phyloP scores from a whole-genome alignment of 805 yeast genomes.

The Candida arabinofermentans region DNA sequence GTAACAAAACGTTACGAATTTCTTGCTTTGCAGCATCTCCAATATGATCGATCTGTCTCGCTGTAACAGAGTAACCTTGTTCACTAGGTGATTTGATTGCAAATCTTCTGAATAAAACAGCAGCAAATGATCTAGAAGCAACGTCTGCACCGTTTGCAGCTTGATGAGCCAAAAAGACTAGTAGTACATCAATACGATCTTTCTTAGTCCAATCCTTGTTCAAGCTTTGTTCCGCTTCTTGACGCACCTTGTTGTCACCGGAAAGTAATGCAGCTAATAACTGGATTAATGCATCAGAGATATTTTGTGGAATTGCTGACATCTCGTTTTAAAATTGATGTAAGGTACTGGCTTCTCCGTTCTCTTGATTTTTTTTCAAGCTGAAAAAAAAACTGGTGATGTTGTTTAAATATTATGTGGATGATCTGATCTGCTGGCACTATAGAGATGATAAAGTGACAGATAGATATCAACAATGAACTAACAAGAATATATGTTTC shows the following conservation, averaged over 20 bases:
- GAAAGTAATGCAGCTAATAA: slow-evolving; percentile 70
- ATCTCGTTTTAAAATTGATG: no score
- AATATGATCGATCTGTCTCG: slow-evolving; percentile 73
- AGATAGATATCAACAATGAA: no score
- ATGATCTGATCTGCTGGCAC: no score
- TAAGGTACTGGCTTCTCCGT: background rate
- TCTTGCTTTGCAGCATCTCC: slow-evolving; percentile 54
- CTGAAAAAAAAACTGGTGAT: no score
- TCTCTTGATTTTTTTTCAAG: background rate
- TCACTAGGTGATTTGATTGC: slow-evolving; percentile 76
- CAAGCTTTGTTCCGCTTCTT: slow-evolving; percentile 69
- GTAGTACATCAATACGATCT: slow-evolving; percentile 63
- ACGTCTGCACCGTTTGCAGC: slow-evolving; percentile 62
- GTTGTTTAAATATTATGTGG: no score
- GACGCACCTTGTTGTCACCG: slow-evolving; percentile 68
- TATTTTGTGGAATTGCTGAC: slow-evolving; percentile 58
- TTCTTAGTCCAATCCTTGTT: slow-evolving; percentile 72
- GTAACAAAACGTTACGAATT: slow-evolving; percentile 61
- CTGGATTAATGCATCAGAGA: slow-evolving; percentile 47
- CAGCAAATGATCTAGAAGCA: slow-evolving; percentile 64
- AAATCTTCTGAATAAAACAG: slow-evolving; percentile 85
- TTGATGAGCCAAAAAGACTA: slow-evolving; percentile 78
- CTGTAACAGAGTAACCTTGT: slow-evolving; percentile 56
- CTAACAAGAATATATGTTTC: no score
- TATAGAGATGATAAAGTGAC: no score